A percentile compares a stretch with the other conserved stretches of the same genome.
These are phyloP conservation scores for Gamarada debralockiae DNA, from an alignment of 495 filamentous ascomycete genomes.

Conservation along the genomic window DNA sequence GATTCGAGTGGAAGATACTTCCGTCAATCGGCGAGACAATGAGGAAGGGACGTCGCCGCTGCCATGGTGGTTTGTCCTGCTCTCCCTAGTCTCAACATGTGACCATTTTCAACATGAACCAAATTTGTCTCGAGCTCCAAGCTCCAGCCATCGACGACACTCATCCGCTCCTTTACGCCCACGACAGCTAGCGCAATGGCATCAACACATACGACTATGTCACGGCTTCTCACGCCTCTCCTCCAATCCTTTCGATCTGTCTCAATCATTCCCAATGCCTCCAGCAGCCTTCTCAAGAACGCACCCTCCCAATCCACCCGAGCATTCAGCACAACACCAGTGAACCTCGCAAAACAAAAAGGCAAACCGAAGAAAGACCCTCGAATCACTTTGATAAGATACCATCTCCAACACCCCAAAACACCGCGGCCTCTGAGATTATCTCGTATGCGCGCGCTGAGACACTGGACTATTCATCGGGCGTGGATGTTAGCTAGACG, in stretches of 20 bases:
- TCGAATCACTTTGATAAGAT: slow-evolving; percentile 22
- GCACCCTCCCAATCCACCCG: not conserved
- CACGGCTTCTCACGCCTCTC: slow-evolving; percentile 14
- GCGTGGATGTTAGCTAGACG: slow-evolving; percentile 77
- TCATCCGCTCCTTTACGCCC: not conserved
- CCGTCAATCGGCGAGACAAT: too few species aligned
- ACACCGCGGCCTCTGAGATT: slow-evolving; percentile 63
- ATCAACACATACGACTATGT: slow-evolving; percentile 8
- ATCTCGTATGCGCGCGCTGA: slow-evolving; percentile 80
- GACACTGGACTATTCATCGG: slow-evolving; percentile 99
- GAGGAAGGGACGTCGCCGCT: too few species aligned
- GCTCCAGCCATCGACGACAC: not conserved
- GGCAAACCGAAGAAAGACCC: slow-evolving; percentile 13
- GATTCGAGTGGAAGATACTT: too few species aligned
- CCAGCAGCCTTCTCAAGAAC: not conserved
- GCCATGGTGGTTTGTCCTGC: too few species aligned
- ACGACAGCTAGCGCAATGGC: slow-evolving; percentile 6
- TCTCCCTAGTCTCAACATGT: too few species aligned
- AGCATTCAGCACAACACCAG: slow-evolving; percentile 8
- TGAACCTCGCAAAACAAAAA: slow-evolving; percentile 4
- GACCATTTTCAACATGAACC: too few species aligned
- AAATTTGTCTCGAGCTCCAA: slow-evolving; percentile 15
- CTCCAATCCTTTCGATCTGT: slow-evolving; percentile 18
- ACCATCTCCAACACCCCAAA: slow-evolving; percentile 23
- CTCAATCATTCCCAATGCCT: slow-evolving; percentile 1